These are phyloP conservation scores for Aureobasidium sp. DNA, from an alignment of 2,329 filamentous ascomycete genomes.

Conservation along the genomic window DNA sequence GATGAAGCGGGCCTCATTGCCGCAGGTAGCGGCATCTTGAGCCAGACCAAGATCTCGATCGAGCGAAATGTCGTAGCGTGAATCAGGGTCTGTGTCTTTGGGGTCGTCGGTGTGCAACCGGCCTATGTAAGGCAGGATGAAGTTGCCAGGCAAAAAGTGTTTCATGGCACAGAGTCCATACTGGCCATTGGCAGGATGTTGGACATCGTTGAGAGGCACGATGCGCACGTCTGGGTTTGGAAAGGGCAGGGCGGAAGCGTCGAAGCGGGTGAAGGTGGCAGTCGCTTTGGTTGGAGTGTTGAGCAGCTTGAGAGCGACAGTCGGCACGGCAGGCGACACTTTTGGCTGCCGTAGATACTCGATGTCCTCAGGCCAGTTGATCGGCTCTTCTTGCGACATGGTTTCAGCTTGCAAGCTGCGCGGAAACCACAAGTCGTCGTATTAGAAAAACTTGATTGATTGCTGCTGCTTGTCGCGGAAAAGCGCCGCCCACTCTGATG, in stretches of 20 bases:
- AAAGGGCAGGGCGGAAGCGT: slow-evolving; percentile 20
- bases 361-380: slow-evolving; percentile 28
- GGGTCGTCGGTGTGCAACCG: slow-evolving; percentile 40
- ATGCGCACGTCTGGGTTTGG: slow-evolving; percentile 38
- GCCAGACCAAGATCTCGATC: slow-evolving; percentile 44
- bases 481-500: background rate
- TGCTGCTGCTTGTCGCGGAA: background rate
- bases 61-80: slow-evolving; percentile 46
- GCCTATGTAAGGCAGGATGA: slow-evolving; percentile 46
- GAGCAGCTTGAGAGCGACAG: slow-evolving; percentile 23
- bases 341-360: slow-evolving; percentile 28
- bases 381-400: slow-evolving; percentile 9
- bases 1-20: slow-evolving; percentile 47
- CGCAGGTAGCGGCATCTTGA: slow-evolving; percentile 42
- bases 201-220: slow-evolving; percentile 32
- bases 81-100: slow-evolving; percentile 37
- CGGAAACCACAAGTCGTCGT: too few relatives aligned
- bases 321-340: slow-evolving; percentile 25
- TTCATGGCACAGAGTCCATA: slow-evolving; percentile 42
- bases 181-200: slow-evolving; percentile 44
- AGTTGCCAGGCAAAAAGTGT: slow-evolving; percentile 38
- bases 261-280: slow-evolving; percentile 23
- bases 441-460: background rate
- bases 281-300: slow-evolving; percentile 24
- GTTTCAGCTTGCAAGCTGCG: background rate